Conservation (phyloP, 306 rosid genomes). For the Coriaria nepalensis region DNA sequence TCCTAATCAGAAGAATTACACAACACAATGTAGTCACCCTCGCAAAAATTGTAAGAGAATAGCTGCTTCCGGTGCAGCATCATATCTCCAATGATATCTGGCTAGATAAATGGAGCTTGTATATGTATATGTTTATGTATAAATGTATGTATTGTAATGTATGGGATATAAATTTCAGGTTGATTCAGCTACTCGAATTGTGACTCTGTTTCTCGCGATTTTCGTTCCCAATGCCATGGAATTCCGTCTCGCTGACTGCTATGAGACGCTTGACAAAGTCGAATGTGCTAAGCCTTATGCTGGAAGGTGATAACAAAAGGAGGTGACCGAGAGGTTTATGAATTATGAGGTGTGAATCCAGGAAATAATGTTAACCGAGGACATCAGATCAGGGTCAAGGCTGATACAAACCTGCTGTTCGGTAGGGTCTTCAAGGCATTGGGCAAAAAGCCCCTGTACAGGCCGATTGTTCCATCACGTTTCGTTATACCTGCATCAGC, state of each 20-base stretch:
- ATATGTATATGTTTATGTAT: no score
- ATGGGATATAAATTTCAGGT: constrained; percentile 8
- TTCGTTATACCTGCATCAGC: constrained; percentile 55
- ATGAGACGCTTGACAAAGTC: constrained; percentile 64
- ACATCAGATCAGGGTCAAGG: no score
- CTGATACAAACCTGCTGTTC: constrained; percentile 73
- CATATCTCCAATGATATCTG: no score
- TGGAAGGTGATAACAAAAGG: constrained; percentile 24
- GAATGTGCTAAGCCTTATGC: constrained; percentile 80
- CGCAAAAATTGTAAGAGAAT: no score
- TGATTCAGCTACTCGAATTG: constrained; percentile 16
- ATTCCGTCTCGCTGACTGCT: constrained; percentile 55
- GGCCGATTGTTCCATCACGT: constrained; percentile 68
- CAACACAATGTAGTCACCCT: no score
- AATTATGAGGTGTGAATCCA: constrained; percentile 7
- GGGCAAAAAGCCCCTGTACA: constrained; percentile 84
- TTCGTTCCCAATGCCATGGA: constrained; percentile 55
- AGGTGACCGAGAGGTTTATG: constrained; percentile 4
- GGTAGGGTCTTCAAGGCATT: constrained; percentile 85
- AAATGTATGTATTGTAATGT: no score
- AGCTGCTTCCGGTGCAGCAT: no score
- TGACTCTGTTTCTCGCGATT: constrained; percentile 44
- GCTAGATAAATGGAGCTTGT: no score
- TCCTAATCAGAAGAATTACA: no score
- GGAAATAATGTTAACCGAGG: no score